Evolutionary conservation across 2,329 filamentous ascomycete genomes (phyloP), one percentile per base, ranked within the genome.

Genomic region (Aspergillus latus): DNA sequence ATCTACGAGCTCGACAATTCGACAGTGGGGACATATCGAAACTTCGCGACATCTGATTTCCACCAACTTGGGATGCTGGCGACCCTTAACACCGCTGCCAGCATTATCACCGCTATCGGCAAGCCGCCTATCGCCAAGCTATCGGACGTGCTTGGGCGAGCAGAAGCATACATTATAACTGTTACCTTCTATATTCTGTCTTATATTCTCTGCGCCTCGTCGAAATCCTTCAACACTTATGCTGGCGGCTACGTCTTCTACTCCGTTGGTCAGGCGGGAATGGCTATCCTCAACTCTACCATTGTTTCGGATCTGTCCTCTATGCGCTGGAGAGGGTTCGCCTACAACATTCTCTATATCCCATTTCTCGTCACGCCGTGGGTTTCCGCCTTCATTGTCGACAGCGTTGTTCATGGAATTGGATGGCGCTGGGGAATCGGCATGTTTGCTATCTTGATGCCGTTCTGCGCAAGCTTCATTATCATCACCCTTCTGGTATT

Each of bases 371-470:
- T 78, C 47, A 74, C 70, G 2, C 73, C 76, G 0, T 78, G 74
- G 72, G 60, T 74, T 2, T 71, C 74, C 3, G 74, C 73, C 1
- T 70, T 74, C 48, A 76, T 78, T 37, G 69, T 73, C n/a, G 69
- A 77, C 9, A 71, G 64, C 26, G 75, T 75, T 1, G 64, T 76
- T 2, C 61, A 66, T 26, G 70, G 68, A 1, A 77, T 77, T 36
- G 76, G 75, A 5, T 79, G 76, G 76, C 64, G 75, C 32, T 78
- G 74, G 74, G 76, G 74, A 32, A 77, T 76, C 44, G 75, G 74
- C 50, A 76, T 78, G 70, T 74, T 77, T 42, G 72, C 71, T 26
- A 72, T 78, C 30, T 65, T 78, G 49, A 74, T 77, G 66, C 76
- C 76, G 0, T 63, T 72, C 21, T 69, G 70, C 15, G 68, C 72